Base-by-base conservation (phyloP, 306 rosid species). In the Psophocarpus tetragonolobus region DNA sequence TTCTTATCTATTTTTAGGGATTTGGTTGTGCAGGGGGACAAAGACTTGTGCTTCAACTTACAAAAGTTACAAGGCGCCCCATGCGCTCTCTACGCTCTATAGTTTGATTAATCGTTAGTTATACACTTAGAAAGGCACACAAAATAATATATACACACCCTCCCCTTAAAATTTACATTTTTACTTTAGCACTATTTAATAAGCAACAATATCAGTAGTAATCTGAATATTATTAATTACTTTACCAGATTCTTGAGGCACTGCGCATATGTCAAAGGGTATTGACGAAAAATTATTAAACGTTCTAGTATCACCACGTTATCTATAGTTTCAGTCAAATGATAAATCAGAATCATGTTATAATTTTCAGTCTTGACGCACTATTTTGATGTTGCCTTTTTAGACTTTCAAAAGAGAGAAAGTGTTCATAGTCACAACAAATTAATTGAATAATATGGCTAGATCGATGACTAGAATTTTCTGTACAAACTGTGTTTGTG, bases 241-340 rank as follows among this genome's bases (percentile, higher is more conserved):
- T 81, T 44, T 56, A 29, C 24, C 18, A 81, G 84, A 81, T 74
- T 81, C 66, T 65, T 42, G 53, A 54, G 20, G 42, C 69, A 51
- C 69, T 17, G 27, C 24, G 73, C 54, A 62, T 71, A 63, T 63
- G 74, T 50, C 65, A 38, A 45, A 50, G 58, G 18, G 23, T 50
- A 18, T 41, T 35, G 53, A 17, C 30, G n/a, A n/a, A n/a, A n/a
- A n/a, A n/a, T n/a, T n/a, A n/a, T n/a, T n/a, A n/a, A n/a, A n/a
- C n/a, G n/a, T n/a, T n/a, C n/a, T n/a, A n/a, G n/a, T n/a, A n/a
- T n/a, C n/a, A n/a, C n/a, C n/a, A n/a, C n/a, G n/a, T n/a, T n/a
- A n/a, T n/a, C n/a, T n/a, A n/a, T n/a, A n/a, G n/a, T n/a, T n/a
- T n/a, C n/a, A n/a, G n/a, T n/a, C n/a, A n/a, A n/a, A n/a, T n/a